These are phyloP conservation scores for Lecanicillium sp. DNA, from an alignment of 2,329 filamentous ascomycete species.

Conservation along the genomic window DNA sequence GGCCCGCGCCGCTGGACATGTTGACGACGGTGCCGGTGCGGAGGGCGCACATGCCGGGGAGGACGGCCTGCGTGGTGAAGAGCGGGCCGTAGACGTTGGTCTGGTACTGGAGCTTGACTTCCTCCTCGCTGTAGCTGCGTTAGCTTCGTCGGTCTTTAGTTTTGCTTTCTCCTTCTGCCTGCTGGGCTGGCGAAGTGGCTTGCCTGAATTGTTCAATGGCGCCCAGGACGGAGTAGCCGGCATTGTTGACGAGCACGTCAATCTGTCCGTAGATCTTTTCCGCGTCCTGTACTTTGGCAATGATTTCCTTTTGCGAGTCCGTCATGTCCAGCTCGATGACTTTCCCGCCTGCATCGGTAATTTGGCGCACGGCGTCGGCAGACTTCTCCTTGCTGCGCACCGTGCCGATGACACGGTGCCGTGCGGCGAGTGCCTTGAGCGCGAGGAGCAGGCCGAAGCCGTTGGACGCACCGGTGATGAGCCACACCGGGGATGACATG, in stretches of 20 bases:
- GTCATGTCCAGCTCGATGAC: slow-evolving; percentile 24
- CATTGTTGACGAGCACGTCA: slow-evolving; percentile 49
- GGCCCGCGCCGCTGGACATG: slow-evolving; percentile 39
- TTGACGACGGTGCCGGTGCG: slow-evolving; percentile 39
- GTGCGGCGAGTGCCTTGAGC: slow-evolving; percentile 34
- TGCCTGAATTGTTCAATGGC: slow-evolving; percentile 30
- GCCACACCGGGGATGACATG: slow-evolving; percentile 31
- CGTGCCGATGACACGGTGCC: slow-evolving; percentile 43
- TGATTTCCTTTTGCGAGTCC: slow-evolving; percentile 9
- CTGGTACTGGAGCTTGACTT: slow-evolving; percentile 36
- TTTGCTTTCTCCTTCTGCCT: too few species aligned
- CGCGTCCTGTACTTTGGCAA: slow-evolving; percentile 21
- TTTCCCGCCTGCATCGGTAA: slow-evolving; percentile 20
- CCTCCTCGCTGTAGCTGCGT: slow-evolving; percentile 31
- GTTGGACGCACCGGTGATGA: slow-evolving; percentile 42
- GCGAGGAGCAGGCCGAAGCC: slow-evolving; percentile 41
- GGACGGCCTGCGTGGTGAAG: slow-evolving; percentile 39
- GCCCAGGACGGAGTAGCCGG: slow-evolving; percentile 38
- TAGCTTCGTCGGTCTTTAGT: too few species aligned
- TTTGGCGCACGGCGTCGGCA: slow-evolving; percentile 14
- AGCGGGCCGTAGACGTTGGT: slow-evolving; percentile 46
- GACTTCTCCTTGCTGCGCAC: slow-evolving; percentile 29
- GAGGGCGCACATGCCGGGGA: slow-evolving; percentile 40
- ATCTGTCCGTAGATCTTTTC: slow-evolving; percentile 24
- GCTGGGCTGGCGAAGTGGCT: too few species aligned